phyloP scores from a whole-genome alignment of 2,329 filamentous ascomycete genomes.

The Mycogone perniciosa region DNA sequence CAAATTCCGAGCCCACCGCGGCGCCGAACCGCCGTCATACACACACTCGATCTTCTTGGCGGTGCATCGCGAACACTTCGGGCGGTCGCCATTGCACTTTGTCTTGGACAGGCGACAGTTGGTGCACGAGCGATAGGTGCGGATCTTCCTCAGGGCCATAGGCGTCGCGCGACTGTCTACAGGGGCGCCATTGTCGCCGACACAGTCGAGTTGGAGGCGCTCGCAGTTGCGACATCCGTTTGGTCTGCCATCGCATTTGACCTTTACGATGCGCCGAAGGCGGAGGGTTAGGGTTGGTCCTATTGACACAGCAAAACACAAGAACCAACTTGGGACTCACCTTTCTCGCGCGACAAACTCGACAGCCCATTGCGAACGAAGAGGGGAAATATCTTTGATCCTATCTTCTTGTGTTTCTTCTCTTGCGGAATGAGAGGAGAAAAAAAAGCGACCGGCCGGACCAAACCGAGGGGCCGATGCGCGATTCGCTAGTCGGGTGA shows the following conservation, averaged over 20 bases:
- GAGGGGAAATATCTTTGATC: background rate
- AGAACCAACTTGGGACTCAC: conserved; percentile 16
- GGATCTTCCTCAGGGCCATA: conserved; percentile 31
- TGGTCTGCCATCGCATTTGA: conserved; percentile 37
- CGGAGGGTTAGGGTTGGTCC: conserved; percentile 4
- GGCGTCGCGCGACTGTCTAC: conserved; percentile 21
- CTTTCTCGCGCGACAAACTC: conserved; percentile 36
- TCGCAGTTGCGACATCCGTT: conserved; percentile 38
- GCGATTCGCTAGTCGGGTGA: conserved; percentile 11
- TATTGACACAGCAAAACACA: background rate
- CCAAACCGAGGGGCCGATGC: conserved; percentile 11
- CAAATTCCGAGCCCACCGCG: conserved; percentile 31
- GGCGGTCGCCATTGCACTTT: conserved; percentile 36
- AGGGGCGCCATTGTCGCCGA: conserved; percentile 29
- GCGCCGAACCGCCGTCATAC: conserved; percentile 33
- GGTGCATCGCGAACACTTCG: conserved; percentile 31
- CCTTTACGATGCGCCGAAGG: conserved; percentile 21
- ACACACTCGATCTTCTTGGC: conserved; percentile 30
- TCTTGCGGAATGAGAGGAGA: no score
- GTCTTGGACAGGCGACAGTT: conserved; percentile 36
- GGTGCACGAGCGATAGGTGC: conserved; percentile 35
- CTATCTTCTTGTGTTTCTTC: background rate
- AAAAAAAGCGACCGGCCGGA: conserved; percentile 5
- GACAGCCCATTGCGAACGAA: conserved; percentile 29
- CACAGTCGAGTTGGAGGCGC: conserved; percentile 36